Evolutionary conservation across 768 basidiomycete species (phyloP).

Genomic region (Rhodotorula kratochvilovae): DNA sequence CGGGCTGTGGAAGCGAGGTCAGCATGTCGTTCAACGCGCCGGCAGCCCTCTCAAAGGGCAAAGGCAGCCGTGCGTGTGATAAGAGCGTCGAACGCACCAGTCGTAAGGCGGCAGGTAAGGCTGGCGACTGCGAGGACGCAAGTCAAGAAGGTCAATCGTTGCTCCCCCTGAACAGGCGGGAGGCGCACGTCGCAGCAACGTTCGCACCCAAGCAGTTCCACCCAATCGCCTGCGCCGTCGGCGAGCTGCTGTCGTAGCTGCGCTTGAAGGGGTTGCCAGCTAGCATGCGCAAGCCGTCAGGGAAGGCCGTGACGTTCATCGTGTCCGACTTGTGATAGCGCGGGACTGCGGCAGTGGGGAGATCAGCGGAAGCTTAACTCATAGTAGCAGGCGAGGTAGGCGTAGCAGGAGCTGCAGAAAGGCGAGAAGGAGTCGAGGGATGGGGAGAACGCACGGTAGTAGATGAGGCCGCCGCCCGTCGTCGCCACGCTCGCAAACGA

Average conservation of each 20-base stretch:
- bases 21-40: too few species aligned
- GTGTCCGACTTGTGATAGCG: conserved; percentile 11
- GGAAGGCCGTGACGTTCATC: conserved; percentile 28
- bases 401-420: too few species aligned
- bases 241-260: conserved; percentile 52
- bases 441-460: conserved; percentile 38
- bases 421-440: neutral
- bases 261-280: conserved; percentile 54
- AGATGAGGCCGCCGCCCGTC: conserved; percentile 43
- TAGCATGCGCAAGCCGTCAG: conserved; percentile 47
- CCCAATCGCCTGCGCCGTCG: conserved; percentile 51
- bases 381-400: too few species aligned
- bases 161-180: too few species aligned
- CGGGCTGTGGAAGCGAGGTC: conserved; percentile 27
- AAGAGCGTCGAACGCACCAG: too few species aligned
- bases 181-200: neutral
- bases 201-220: conserved; percentile 47
- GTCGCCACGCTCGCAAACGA: conserved; percentile 40
- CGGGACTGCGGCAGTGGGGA: neutral
- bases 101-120: conserved; percentile 27
- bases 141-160: too few species aligned
- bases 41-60: too few species aligned
- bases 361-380: too few species aligned
- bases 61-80: too few species aligned
- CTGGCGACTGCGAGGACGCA: neutral